Evolutionary conservation across 202 grass and related monocot genomes (phyloP).

Genomic region (Panicum virgatum): DNA sequence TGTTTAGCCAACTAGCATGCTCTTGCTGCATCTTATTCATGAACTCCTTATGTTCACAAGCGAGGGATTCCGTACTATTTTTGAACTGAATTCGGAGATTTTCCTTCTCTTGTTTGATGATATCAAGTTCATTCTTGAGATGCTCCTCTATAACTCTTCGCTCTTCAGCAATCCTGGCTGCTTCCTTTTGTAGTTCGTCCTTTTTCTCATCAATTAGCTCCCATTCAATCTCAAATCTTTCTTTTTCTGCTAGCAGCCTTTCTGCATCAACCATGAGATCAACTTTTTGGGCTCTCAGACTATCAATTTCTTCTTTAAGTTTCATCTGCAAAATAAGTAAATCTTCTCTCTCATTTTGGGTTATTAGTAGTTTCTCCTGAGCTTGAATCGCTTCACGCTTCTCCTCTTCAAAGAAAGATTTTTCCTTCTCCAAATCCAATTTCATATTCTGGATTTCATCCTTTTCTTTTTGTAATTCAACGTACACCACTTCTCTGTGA

Average conservation of each 20-base stretch:
- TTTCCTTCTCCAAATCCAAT: slow-evolving; percentile 73
- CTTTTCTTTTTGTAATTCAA: slow-evolving; percentile 56
- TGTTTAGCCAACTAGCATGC: slow-evolving; percentile 69
- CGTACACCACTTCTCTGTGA: slow-evolving; percentile 35
- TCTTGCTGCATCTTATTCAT: slow-evolving; percentile 74
- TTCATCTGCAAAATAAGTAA: slow-evolving; percentile 64
- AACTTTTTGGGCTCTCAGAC: slow-evolving; percentile 71
- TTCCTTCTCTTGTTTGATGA: slow-evolving; percentile 79
- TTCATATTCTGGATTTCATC: slow-evolving; percentile 61
- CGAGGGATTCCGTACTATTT: slow-evolving; percentile 64
- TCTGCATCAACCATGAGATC: slow-evolving; percentile 73
- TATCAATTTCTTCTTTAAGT: slow-evolving; percentile 97
- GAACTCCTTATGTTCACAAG: slow-evolving; percentile 76
- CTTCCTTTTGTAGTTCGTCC: slow-evolving; percentile 72
- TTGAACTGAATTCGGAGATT: slow-evolving; percentile 65
- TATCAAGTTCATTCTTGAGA: slow-evolving; percentile 66
- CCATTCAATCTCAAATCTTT: slow-evolving; percentile 96
- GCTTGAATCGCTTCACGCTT: slow-evolving; percentile 57
- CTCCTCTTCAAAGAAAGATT: slow-evolving; percentile 58
- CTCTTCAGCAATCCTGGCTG: slow-evolving; percentile 64
- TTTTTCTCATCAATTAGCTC: slow-evolving; percentile 87
- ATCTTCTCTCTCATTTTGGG: slow-evolving; percentile 71
- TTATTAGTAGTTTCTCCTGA: slow-evolving; percentile 66
- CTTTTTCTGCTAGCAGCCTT: slow-evolving; percentile 78
- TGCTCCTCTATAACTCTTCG: slow-evolving; percentile 52